Evolutionary conservation across 345 rosid species (phyloP).

Genomic region (Syzygium aromaticum): DNA sequence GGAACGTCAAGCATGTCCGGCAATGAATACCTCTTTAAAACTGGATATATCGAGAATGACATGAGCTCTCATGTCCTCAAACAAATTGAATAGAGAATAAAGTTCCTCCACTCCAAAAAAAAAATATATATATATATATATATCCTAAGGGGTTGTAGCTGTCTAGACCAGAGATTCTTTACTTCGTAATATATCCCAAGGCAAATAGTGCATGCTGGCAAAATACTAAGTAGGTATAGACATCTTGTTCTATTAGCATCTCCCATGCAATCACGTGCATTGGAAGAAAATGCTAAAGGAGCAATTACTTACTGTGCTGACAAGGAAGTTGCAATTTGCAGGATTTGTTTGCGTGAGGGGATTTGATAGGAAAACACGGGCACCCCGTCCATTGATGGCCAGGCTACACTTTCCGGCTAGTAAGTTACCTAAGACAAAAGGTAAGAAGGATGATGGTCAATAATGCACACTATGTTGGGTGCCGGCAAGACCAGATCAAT

Average conservation of each 20-base stretch:
- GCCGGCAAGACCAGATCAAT: not conserved
- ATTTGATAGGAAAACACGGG: constrained; percentile 56
- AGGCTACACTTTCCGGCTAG: constrained; percentile 86
- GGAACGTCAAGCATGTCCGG: not conserved
- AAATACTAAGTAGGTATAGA: not conserved
- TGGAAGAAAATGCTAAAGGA: not conserved
- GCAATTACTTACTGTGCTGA: not conserved
- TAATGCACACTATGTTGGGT: not conserved
- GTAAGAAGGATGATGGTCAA: not conserved
- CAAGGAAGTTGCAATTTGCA: constrained; percentile 24
- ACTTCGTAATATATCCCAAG: not conserved
- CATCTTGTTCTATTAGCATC: not conserved
- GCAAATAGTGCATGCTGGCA: not conserved
- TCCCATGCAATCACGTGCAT: not conserved
- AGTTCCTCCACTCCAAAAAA: not conserved
- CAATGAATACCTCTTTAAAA: not conserved
- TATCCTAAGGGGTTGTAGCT: not conserved
- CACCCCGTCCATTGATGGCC: constrained; percentile 70
- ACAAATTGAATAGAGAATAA: not conserved
- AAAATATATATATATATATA: not conserved
- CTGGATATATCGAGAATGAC: not conserved
- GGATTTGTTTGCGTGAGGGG: constrained; percentile 94
- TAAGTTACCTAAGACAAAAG: constrained; percentile 25
- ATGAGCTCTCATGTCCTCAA: not conserved
- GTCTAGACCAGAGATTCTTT: not conserved